Evolutionary conservation across 169 alveolate genomes (phyloP), one percentile per base, ranked within the genome.

Genomic region (Eimeria zaria): DNA sequence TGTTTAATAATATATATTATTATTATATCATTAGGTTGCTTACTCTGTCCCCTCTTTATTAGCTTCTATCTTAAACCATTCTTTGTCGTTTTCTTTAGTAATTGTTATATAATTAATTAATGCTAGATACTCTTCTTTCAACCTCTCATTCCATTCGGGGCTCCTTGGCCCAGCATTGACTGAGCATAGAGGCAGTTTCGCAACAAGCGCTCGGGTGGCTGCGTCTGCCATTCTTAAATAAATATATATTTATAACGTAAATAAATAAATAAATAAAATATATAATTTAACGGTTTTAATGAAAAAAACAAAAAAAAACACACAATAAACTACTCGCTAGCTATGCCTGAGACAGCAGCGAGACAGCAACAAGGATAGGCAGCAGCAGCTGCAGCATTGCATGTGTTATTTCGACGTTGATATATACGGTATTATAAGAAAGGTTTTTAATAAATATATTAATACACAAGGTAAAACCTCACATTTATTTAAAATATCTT

Each of bases 21-120:
- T 48, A 14, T 33, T 18, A n/a, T 44, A 36, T 44, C n/a, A n/a
- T n/a, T n/a, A n/a, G n/a, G 27, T 39, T 24, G 24, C 97, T 27
- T 88, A 98, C 99, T 98, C 98, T 12, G 99, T 98, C 8, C 99
- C 99, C 85, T 98, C 98, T 83, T 98, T 98, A 97, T 99, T 98
- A 44, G 99, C 98, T 95, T 99, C 99, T 24, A 99, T 97, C 67
- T 97, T 97, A 81, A 99, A 99, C 99, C 99, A 99, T 95, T 99
- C 99, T 84, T 98, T 98, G 97, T 99, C 99, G 83, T 98, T 98
- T 78, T 98, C 98, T 96, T 99, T 99, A 95, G 98, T 98, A 39
- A 97, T 95, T 91, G 99, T 97, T 71, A 99, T 98, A 95, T 99
- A 99, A 81, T 97, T 97, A 69, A 99, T 99, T 60, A 99, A 97